Evolutionary conservation across 2,329 filamentous ascomycete genomes (phyloP).

Genomic region (Venturia effusa): DNA sequence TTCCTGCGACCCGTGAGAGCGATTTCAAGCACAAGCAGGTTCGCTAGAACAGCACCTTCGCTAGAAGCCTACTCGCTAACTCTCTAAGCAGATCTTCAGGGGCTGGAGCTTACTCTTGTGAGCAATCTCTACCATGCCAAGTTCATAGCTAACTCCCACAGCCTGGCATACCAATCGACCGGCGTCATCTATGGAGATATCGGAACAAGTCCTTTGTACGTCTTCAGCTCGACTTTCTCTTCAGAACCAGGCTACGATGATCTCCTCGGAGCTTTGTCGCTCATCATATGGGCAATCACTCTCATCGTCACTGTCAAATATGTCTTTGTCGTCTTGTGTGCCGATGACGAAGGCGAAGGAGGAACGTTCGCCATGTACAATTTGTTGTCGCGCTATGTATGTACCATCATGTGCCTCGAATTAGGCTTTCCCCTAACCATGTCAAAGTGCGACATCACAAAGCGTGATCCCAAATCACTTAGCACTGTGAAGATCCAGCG

Average conservation of each 20-base stretch:
- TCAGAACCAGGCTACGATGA: conserved; percentile 45
- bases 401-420: conserved; percentile 11
- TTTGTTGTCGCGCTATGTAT: conserved; percentile 31
- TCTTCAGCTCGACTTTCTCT: conserved; percentile 58
- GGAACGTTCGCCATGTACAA: conserved; percentile 8
- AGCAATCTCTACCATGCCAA: neutral
- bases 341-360: conserved; percentile 61
- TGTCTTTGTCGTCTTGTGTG: conserved; percentile 51
- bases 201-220: conserved; percentile 57
- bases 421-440: no score
- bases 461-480: conserved; percentile 46
- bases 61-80: neutral
- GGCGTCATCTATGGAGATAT: conserved; percentile 63
- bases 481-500: conserved; percentile 50
- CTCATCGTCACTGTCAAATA: conserved; percentile 63
- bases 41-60: neutral
- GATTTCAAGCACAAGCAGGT: conserved; percentile 15
- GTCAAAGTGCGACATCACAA: conserved; percentile 46
- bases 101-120: conserved; percentile 14
- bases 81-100: conserved; percentile 10
- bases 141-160: neutral
- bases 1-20: conserved; percentile 11
- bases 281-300: conserved; percentile 59
- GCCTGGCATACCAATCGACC: conserved; percentile 50
- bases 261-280: conserved; percentile 53